Evolutionary conservation across 2,329 filamentous ascomycete genomes (phyloP).

Genomic region (Cadophora sp.): DNA sequence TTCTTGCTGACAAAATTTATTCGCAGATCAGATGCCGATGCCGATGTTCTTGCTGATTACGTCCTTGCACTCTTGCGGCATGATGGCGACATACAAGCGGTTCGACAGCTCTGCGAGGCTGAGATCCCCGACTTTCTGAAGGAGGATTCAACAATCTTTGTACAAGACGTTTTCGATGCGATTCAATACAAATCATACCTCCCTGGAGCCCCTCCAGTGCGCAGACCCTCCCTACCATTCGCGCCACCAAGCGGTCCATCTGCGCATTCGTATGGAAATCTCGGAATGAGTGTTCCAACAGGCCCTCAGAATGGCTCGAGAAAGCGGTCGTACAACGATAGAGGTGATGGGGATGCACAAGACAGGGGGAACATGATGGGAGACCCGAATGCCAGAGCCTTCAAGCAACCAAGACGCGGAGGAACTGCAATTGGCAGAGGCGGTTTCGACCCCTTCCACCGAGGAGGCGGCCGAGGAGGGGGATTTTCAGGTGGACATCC

Average conservation of each 20-base stretch:
- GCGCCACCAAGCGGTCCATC: conserved; percentile 41
- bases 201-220: conserved; percentile 55
- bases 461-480: conserved; percentile 42
- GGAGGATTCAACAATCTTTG: conserved; percentile 69
- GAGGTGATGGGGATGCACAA: conserved; percentile 50
- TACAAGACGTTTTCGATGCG: conserved; percentile 73
- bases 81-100: conserved; percentile 68
- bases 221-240: conserved; percentile 36
- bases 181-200: conserved; percentile 68
- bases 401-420: conserved; percentile 67
- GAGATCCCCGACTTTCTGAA: conserved; percentile 79
- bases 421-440: conserved; percentile 47
- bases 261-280: conserved; percentile 33
- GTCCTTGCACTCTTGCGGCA: conserved; percentile 79
- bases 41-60: conserved; percentile 83
- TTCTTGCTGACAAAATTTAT: conserved; percentile 21
- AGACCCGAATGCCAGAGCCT: conserved; percentile 51
- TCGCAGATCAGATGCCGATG: conserved; percentile 77
- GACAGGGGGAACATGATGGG: conserved; percentile 44
- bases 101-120: conserved; percentile 71
- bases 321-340: conserved; percentile 65
- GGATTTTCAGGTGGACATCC: conserved; percentile 25
- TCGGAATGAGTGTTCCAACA: conserved; percentile 33
- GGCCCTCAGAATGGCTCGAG: conserved; percentile 43
- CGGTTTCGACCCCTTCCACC: conserved; percentile 45